Percentiles rank a stretch among this genome's conserved stretches.
phyloP scores from a whole-genome alignment of 2,329 filamentous ascomycete genomes.

The Fusarium napiforme region DNA sequence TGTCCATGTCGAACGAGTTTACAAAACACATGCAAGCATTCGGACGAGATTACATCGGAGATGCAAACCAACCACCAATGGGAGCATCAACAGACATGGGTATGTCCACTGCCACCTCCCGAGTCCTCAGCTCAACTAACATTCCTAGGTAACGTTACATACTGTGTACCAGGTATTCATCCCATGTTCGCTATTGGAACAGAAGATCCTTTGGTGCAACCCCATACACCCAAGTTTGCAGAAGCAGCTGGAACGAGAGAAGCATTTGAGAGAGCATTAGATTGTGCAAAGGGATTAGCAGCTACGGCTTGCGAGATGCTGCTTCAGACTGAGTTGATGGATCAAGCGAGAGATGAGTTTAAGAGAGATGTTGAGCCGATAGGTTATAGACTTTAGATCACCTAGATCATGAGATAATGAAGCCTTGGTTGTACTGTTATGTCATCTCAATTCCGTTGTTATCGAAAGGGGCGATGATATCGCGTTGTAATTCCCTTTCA shows the following conservation, averaged over 20 bases:
- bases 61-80: slow-evolving; percentile 27
- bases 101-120: not conserved
- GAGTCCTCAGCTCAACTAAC: not conserved
- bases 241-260: slow-evolving; percentile 27
- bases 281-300: slow-evolving; percentile 36
- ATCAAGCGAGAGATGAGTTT: slow-evolving; percentile 28
- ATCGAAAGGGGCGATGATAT: not conserved
- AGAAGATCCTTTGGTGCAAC: slow-evolving; percentile 28
- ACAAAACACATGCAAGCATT: slow-evolving; percentile 38
- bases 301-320: slow-evolving; percentile 35
- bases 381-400: slow-evolving; percentile 14
- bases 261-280: slow-evolving; percentile 28
- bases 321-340: not conserved
- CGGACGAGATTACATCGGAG: slow-evolving; percentile 17
- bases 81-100: slow-evolving; percentile 43
- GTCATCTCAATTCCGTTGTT: not conserved
- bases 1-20: slow-evolving; percentile 18
- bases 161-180: slow-evolving; percentile 35
- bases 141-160: slow-evolving; percentile 36
- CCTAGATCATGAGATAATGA: not conserved
- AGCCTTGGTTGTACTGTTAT: not conserved
- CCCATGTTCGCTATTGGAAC: slow-evolving; percentile 40
- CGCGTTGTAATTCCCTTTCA: not conserved
- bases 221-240: slow-evolving; percentile 35
- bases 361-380: slow-evolving; percentile 12